Conservation (phyloP, 1,139 yeast species). For the Taphrina pruni region DNA sequence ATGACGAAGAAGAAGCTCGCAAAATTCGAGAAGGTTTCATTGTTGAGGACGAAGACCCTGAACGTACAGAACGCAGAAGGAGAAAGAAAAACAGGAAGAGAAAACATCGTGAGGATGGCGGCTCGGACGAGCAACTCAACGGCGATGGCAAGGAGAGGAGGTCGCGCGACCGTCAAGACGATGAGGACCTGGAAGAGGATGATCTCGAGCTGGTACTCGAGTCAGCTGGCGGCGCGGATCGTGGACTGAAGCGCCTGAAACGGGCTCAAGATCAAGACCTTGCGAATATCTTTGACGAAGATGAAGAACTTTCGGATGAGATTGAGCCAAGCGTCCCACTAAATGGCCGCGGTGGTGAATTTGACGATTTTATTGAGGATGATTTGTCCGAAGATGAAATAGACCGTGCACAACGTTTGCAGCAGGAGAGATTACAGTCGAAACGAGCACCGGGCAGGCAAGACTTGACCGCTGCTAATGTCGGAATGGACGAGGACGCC, state of each 20-base stretch:
- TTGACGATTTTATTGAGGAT: constrained; percentile 96
- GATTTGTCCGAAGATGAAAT: constrained; percentile 95
- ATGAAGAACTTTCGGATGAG: constrained; percentile 61
- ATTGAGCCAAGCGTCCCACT: constrained; percentile 53
- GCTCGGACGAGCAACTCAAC: constrained; percentile 44
- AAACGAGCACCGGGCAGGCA: constrained; percentile 22
- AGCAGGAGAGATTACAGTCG: constrained; percentile 43
- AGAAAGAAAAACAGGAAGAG: constrained; percentile 48
- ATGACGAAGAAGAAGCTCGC: constrained; percentile 54
- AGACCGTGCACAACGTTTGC: constrained; percentile 48
- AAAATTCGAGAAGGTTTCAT: constrained; percentile 88
- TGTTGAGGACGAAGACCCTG: constrained; percentile 86
- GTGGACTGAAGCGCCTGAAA: constrained; percentile 78
- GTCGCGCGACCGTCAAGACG: constrained; percentile 50
- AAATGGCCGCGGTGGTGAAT: constrained; percentile 65
- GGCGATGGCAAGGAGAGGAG: constrained; percentile 41
- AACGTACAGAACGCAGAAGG: constrained; percentile 57
- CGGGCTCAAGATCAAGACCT: constrained; percentile 58
- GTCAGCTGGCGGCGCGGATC: constrained; percentile 70
- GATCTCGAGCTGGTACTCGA: constrained; percentile 90
- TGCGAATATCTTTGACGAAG: constrained; percentile 85
- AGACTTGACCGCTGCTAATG: constrained; percentile 36
- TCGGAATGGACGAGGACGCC: constrained; percentile 85
- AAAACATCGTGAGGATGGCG: constrained; percentile 43
- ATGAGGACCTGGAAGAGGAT: constrained; percentile 86